These are phyloP conservation scores for Prunus campanulata DNA, from an alignment of 306 rosid genomes.

Conservation along the genomic window DNA sequence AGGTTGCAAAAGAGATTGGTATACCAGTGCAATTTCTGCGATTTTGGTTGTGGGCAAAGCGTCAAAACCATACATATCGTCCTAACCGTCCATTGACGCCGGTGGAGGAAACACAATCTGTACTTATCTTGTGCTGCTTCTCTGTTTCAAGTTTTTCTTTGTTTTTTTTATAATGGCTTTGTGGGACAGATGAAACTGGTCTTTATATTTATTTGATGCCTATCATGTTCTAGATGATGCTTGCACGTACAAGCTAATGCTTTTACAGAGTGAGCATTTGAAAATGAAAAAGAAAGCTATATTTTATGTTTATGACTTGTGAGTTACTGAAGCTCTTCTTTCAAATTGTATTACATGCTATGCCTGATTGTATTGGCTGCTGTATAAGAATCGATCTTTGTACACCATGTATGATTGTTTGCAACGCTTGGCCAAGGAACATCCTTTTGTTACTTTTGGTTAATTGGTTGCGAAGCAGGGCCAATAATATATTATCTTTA, in stretches of 20 bases:
- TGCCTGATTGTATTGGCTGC: background rate
- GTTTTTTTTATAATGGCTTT: background rate
- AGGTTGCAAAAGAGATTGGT: slow-evolving; percentile 81
- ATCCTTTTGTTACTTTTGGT: background rate
- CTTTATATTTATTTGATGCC: background rate
- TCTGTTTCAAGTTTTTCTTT: background rate
- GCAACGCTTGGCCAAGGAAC: background rate
- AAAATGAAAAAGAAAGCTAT: background rate
- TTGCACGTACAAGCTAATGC: background rate
- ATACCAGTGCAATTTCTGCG: slow-evolving; percentile 84
- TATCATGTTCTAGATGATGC: background rate
- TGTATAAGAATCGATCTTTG: background rate
- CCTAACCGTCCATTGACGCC: slow-evolving; percentile 73
- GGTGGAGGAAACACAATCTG: slow-evolving; percentile 69
- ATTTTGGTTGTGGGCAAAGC: slow-evolving; percentile 90
- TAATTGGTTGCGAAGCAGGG: background rate
- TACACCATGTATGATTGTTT: background rate
- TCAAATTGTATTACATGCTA: background rate
- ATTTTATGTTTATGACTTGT: background rate
- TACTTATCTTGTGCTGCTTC: slow-evolving; percentile 36
- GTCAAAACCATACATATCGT: slow-evolving; percentile 82
- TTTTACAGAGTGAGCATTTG: background rate
- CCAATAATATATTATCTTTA: background rate
- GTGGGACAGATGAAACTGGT: background rate
- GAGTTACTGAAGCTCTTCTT: background rate